These are phyloP conservation scores for Ramularia collo-cygni DNA, from an alignment of 2,329 filamentous ascomycete genomes.

Conservation along the genomic window DNA sequence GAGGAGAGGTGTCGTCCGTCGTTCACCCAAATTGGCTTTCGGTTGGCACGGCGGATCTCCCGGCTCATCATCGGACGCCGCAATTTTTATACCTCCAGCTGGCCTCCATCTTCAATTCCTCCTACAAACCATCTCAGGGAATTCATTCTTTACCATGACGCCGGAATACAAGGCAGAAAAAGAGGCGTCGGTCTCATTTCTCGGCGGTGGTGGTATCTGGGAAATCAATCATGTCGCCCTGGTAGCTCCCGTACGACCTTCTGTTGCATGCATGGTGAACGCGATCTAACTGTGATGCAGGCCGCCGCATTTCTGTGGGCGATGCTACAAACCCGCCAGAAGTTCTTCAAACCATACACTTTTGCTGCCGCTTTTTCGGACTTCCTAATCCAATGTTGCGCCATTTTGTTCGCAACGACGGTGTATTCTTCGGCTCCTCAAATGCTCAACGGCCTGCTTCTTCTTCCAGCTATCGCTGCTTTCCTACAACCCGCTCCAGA, in stretches of 20 bases:
- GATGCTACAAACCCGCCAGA: conserved; percentile 72
- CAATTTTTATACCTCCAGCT: not conserved
- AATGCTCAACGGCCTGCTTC: conserved; percentile 66
- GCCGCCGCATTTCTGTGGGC: conserved; percentile 81
- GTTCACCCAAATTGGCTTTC: too few relatives aligned
- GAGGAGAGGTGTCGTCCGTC: too few relatives aligned
- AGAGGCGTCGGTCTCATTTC: conserved; percentile 90
- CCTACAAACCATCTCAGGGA: conserved; percentile 1
- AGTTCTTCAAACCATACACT: conserved; percentile 73
- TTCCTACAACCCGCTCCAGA: conserved; percentile 40
- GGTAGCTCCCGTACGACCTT: conserved; percentile 67
- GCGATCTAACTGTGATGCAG: conserved; percentile 41
- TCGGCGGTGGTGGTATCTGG: conserved; percentile 71
- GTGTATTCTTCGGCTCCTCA: conserved; percentile 71
- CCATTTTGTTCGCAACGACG: conserved; percentile 77
- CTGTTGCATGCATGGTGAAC: conserved; percentile 22
- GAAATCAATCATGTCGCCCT: conserved; percentile 85
- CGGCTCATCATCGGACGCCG: too few relatives aligned
- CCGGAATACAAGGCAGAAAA: conserved; percentile 80
- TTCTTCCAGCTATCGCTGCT: conserved; percentile 56
- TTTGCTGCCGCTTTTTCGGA: conserved; percentile 64
- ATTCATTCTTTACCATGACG: conserved; percentile 18
- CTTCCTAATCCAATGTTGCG: conserved; percentile 78
- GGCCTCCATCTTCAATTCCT: conserved; percentile 5
- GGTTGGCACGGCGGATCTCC: too few relatives aligned